Base-by-base conservation (phyloP, 75 land plant species). In the Picea sitchensis region DNA sequence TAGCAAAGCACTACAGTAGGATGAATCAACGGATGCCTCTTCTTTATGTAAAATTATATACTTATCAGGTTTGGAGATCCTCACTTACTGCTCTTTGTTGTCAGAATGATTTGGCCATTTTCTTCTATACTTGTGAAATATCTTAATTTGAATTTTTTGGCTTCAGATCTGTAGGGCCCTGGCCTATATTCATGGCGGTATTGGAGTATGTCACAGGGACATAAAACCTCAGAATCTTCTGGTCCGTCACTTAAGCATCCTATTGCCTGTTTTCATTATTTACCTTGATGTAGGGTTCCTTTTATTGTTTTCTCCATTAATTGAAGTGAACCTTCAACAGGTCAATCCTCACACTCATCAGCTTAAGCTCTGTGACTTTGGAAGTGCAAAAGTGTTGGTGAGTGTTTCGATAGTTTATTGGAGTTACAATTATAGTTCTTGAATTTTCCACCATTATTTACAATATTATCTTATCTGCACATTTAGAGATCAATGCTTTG, bases 301-400 rank as follows among this genome's bases (percentile, higher is more conserved):
- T 64, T 74, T 61, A 65, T 31, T 15, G 11, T 57, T 61, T 51
- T 18, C 14, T 57, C 30, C 74, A 44, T 73, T 61, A 23, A 51
- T 20, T 71, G 65, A 77, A 8, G 9, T 21, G 15, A 47, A 23
- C 73, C 15, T 73, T 71, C 72, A 80, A 58, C 90, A 92, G 95
- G 95, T 92, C 31, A 92, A 91, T 89, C 95, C 93, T 51, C 95
- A 92, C 82, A 91, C 93, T 17, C 94, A 92, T 78, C 94, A 92
- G 77, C 91, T 92, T 57, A 92, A 92, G 81, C 84, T 92, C 9
- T 92, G 94, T 69, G 94, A 92, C 76, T 92, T 92, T 85, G 94
- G 94, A 59, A 91, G 93, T 76, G 94, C 94, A 32, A 91, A 92
- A 88, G 93, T 92, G 63, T 82, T 92, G 91, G 94, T 90, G 81